phyloP scores from a whole-genome alignment of 2,329 filamentous ascomycete genomes.

The Alternaria infectoria region DNA sequence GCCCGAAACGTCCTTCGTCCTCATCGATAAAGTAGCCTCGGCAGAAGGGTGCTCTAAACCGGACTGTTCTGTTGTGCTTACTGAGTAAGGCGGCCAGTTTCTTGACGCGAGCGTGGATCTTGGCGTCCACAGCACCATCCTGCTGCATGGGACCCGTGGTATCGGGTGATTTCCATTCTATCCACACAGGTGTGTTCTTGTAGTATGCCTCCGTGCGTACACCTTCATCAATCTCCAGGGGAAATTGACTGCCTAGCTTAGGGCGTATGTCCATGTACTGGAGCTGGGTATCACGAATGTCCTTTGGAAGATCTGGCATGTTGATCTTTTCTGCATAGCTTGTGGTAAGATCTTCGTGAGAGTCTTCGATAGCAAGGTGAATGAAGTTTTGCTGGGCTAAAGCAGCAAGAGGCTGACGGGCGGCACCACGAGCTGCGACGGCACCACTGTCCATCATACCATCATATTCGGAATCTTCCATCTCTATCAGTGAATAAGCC shows the following conservation, averaged over 20 bases:
- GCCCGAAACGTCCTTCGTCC: conserved; percentile 54
- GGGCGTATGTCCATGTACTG: conserved; percentile 23
- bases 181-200: conserved; percentile 38
- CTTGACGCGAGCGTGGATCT: conserved; percentile 39
- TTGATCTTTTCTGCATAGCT: conserved; percentile 32
- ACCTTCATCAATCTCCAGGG: conserved; percentile 25
- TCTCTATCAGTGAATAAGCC: conserved; percentile 18
- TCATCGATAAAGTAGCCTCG: conserved; percentile 47
- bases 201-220: conserved; percentile 41
- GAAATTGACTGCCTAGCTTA: conserved; percentile 19
- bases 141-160: conserved; percentile 22
- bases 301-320: conserved; percentile 24
- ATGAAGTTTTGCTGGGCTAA: conserved; percentile 47
- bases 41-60: conserved; percentile 44
- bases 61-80: conserved; percentile 35
- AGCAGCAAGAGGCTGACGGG: conserved; percentile 30
- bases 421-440: conserved; percentile 9
- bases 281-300: conserved; percentile 15
- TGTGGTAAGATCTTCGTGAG: conserved; percentile 29
- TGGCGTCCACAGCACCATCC: conserved; percentile 27
- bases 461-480: conserved; percentile 31
- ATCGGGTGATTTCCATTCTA: conserved; percentile 48
- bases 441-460: conserved; percentile 1
- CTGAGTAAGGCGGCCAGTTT: conserved; percentile 43
- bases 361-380: conserved; percentile 42